Evolutionary conservation across 2,329 filamentous ascomycete genomes (phyloP), one percentile per base, ranked within the genome.

Genomic region (Exserohilum rostratum): DNA sequence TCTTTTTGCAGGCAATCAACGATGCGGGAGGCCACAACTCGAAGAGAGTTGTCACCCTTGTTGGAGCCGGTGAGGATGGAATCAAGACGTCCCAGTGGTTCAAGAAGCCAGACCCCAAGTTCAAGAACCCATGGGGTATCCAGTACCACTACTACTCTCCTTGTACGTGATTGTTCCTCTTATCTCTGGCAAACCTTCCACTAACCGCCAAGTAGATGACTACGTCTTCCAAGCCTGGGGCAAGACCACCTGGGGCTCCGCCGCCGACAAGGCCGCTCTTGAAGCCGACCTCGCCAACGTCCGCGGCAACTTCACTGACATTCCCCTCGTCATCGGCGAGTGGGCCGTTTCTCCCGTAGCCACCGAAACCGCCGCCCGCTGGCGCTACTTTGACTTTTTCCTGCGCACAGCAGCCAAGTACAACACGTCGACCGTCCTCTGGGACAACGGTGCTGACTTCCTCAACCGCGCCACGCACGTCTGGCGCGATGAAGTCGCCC

Each of bases 131-230:
- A 0, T 86, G 82, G 78, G 83, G 81, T 0, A 77, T 87, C 27
- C 84, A 87, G 65, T 86, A 84, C 65, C 85, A 87, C 64, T 86
- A 86, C 69, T 87, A 87, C 71, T 80, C 77, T 7, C 83, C 82
- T 10, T 85, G 82, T 70, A 79, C 80, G 67, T n/a, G n/a, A n/a
- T 61, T 27, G 15, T 11, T 18, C 6, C 18, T n/a, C 15, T 6
- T 22, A 6, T n/a, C 25, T 29, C 12, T 40, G n/a, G n/a, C n/a
- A n/a, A n/a, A n/a, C n/a, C n/a, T 5, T 18, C 12, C 31, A 7
- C 18, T 18, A 11, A 30, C 39, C 33, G 7, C 22, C 25, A 38
- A 9, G 3, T 3, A 69, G 61, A 73, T 38, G 70, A 73, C 51
- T 78, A 72, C 61, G 73, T 78, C 57, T 79, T 75, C 58, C 57